These are phyloP conservation scores for Colletotrichum orbiculare DNA, from an alignment of 2,329 filamentous ascomycete genomes.

Conservation along the genomic window DNA sequence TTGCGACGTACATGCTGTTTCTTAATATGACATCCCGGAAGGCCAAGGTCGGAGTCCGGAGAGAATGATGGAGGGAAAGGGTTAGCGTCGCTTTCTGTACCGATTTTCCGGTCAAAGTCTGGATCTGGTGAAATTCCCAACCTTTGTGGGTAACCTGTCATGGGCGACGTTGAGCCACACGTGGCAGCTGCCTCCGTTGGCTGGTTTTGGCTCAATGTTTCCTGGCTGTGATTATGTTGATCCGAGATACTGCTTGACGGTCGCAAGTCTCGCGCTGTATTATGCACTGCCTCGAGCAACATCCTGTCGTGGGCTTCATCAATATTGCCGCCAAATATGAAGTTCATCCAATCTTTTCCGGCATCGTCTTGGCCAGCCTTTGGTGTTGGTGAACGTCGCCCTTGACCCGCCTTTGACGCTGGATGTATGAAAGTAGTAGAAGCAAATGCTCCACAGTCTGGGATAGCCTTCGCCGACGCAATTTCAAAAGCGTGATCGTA, in stretches of 20 bases:
- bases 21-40: not conserved
- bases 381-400: too few species aligned
- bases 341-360: constrained; percentile 29
- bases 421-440: too few species aligned
- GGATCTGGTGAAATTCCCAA: not conserved
- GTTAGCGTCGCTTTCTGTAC: not conserved
- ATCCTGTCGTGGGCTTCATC: constrained; percentile 9
- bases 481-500: too few species aligned
- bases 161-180: not conserved
- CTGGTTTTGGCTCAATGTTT: not conserved
- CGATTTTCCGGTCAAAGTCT: not conserved
- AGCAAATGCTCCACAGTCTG: too few species aligned
- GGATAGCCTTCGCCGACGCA: too few species aligned
- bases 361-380: not conserved
- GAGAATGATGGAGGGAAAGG: constrained; percentile 15
- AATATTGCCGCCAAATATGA: constrained; percentile 25
- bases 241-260: constrained; percentile 14
- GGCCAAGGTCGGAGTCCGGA: constrained; percentile 6
- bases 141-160: not conserved
- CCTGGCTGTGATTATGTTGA: too few species aligned
- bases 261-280: constrained; percentile 16
- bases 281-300: constrained; percentile 22
- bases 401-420: too few species aligned
- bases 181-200: not conserved
- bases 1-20: not conserved